Conservation (phyloP, 192 early-diverging fungal genomes). For the Oehlia diaphana region DNA sequence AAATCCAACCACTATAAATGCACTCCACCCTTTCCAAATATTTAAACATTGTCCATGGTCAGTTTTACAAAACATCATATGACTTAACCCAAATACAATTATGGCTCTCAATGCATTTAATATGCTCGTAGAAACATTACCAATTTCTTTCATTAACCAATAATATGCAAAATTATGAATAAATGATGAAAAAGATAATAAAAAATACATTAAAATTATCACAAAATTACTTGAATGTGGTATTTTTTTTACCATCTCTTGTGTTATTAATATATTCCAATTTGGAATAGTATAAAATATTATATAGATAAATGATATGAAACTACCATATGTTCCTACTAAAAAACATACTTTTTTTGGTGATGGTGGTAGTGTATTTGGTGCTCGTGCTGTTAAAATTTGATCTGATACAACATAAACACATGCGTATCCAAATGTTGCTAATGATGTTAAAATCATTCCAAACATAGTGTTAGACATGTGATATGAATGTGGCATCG, state of each 20-base stretch:
- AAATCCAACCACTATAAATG: constrained; percentile 52
- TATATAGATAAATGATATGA: constrained; percentile 49
- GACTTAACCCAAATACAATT: constrained; percentile 58
- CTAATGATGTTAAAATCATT: constrained; percentile 50
- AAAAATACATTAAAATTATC: constrained; percentile 43
- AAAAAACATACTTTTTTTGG: constrained; percentile 54
- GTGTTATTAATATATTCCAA: constrained; percentile 41
- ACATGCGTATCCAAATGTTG: constrained; percentile 58
- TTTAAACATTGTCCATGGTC: constrained; percentile 60
- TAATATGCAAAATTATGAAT: constrained; percentile 57
- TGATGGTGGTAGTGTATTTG: constrained; percentile 37
- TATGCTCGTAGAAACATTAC: constrained; percentile 58
- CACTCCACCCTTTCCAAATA: constrained; percentile 53
- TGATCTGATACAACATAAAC: constrained; percentile 58
- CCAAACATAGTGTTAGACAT: constrained; percentile 45
- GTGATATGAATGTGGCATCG: background rate
- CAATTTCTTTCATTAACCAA: constrained; percentile 51
- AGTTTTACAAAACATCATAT: constrained; percentile 53
- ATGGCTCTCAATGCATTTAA: constrained; percentile 57
- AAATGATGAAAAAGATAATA: constrained; percentile 46
- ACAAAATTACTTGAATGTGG: constrained; percentile 12
- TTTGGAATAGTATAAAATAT: constrained; percentile 52
- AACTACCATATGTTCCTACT: constrained; percentile 46
- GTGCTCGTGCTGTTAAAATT: constrained; percentile 42
- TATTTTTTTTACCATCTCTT: constrained; percentile 36